These are phyloP conservation scores for Kurtzmaniella quercitrusa DNA, from an alignment of 1,139 yeast species.

Conservation along the genomic window DNA sequence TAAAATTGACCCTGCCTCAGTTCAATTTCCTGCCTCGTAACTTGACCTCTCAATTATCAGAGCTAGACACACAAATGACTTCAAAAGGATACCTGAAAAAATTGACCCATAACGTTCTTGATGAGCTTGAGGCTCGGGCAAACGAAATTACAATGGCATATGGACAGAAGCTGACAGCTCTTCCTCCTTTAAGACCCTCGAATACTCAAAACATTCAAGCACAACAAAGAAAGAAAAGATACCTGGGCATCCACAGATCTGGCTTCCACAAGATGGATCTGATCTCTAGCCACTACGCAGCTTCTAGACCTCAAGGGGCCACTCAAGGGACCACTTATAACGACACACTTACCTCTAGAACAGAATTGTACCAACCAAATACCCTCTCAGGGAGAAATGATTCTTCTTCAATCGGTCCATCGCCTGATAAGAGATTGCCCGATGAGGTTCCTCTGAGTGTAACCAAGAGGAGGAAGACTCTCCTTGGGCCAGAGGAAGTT, in stretches of 20 bases:
- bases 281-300: conserved; percentile 38
- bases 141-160: conserved; percentile 19
- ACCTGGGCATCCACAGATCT: conserved; percentile 29
- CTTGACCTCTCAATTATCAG: conserved; percentile 7
- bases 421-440: conserved; percentile 6
- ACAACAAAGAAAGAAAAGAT: conserved; percentile 23
- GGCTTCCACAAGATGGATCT: conserved; percentile 40
- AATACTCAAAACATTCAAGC: conserved; percentile 7
- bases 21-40: conserved; percentile 11
- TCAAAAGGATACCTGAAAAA: conserved; percentile 39
- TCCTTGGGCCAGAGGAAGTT: conserved; percentile 30
- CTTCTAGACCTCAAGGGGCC: conserved; percentile 7
- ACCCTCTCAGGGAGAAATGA: neutral
- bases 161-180: conserved; percentile 9
- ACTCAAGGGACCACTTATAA: neutral
- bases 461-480: conserved; percentile 30
- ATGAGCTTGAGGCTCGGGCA: conserved; percentile 37
- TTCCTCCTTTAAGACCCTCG: neutral
- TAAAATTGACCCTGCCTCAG: conserved; percentile 31
- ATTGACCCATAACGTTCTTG: conserved; percentile 36
- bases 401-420: neutral
- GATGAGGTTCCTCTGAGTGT: conserved; percentile 11
- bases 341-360: neutral
- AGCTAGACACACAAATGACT: conserved; percentile 22
- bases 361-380: conserved; percentile 6